Base-by-base conservation (phyloP, 192 early-diverging fungal genomes). In the Coemansia sp. region DNA sequence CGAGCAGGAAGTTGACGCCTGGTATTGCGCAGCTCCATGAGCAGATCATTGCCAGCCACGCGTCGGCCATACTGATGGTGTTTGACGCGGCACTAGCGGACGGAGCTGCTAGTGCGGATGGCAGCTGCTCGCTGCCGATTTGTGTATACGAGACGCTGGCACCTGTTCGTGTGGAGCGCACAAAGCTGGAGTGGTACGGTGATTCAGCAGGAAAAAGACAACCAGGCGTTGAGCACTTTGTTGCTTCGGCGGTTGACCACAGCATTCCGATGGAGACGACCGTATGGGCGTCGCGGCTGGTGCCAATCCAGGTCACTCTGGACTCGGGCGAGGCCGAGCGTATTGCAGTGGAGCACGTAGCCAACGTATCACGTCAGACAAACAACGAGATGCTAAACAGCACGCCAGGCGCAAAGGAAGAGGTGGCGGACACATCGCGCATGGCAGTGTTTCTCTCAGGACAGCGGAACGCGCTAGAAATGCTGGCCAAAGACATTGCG, bases 281-380 rank as follows among this genome's bases (percentile, higher is more conserved):
- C 0, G 60, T 58, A 17, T 71, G 68, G 78, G 78, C 73, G n/a
- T 74, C 72, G 47, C 62, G 37, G 34, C 62, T 81, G 14, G 66
- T 61, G 5, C 72, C 78, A 5, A 10, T 81, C 58, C 61, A 56
- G 12, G 47, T 74, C 10, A 42, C 61, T 5, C 65, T 81, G 10
- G 72, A 81, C 51, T 74, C 78, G 17, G 78, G 78, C 56, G 78
- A 81, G 60, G 78, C 78, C 0, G 78, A 81, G 65, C 78, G 78
- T 12, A 60, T 81, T 6, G 78, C 78, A 4, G 63, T 74, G 2
- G 78, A 81, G 56, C 78, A 81, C 46, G 69, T 81, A 7, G 72
- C 64, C 2, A 71, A 68, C 38, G 60, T 69, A 15, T 61, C 78
- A 0, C 44, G 56, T 12, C 49, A 37, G 0, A 65, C 69, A 9